Base-by-base conservation (phyloP, 2,329 filamentous ascomycete species). In the Hymenoscyphus occultus region DNA sequence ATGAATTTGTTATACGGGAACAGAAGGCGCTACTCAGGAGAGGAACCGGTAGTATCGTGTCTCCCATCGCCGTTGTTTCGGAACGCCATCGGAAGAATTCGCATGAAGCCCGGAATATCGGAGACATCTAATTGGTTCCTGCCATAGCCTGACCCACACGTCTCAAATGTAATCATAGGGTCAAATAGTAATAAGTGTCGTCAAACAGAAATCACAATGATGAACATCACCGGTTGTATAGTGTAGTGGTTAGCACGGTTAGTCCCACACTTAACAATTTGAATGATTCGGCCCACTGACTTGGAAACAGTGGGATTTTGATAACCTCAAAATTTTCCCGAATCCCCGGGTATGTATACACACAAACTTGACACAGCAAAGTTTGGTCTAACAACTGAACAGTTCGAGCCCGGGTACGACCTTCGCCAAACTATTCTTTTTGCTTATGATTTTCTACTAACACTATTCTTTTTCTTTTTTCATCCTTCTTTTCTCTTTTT, bases 361-460 rank as follows among this genome's bases (percentile, higher is more conserved):
- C n/a, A n/a, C n/a, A n/a, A 9, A 22, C 14, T 9, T 9, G 19
- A 19, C n/a, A 0, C 45, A 19, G 4, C 45, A 19, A 48, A 16
- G 2, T 22, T 48, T 19, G 3, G 45, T 6, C 35, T 48, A 48
- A n/a, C 19, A 48, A 48, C 9, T 10, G 10, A n/a, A 48, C 2
- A 9, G 57, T 40, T 40, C 14, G 35, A 59, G 57, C 57, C 32
- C 32, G 57, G 57, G 57, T 59, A 59, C 57, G 32, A 59, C 32
- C 57, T 59, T 9, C 19, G 10, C 1, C 3, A 22, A 10, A 22
- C 1, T 12, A 40, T 66, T 82, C 12, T 42, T 22, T 59, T 59
- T 42, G 31, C 9, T 42, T 59, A 22, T 59, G 0, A 4, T 7
- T 4, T 4, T 28, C 19, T 10, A 28, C 3, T 12, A 5, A 45